Conservation (phyloP, 495 filamentous ascomycete species). For the Neurospora sublineolata region DNA sequence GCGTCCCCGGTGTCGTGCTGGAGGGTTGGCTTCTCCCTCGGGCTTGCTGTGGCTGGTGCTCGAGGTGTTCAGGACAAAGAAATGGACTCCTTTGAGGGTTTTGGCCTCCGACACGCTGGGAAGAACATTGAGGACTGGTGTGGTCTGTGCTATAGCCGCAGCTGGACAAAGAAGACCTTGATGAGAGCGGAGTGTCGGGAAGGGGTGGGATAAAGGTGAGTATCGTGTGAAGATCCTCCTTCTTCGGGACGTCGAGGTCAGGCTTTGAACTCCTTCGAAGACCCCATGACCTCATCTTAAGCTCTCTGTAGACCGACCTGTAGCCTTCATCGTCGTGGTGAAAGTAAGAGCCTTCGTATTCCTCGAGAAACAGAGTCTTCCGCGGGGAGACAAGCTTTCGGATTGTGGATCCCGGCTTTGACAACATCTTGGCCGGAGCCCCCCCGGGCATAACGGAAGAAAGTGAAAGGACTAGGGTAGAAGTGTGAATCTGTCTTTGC, state of each 20-base stretch:
- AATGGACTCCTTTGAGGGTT: conserved; percentile 18
- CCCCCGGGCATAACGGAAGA: background rate
- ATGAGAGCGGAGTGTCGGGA: conserved; percentile 36
- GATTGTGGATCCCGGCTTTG: conserved; percentile 33
- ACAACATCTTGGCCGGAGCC: conserved; percentile 26
- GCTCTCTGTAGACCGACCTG: conserved; percentile 10
- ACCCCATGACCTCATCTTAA: conserved; percentile 20
- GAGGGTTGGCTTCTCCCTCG: conserved; percentile 7
- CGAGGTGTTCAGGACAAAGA: conserved; percentile 15
- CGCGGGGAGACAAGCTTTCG: conserved; percentile 31
- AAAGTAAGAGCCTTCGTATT: conserved; percentile 20
- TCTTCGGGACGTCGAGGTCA: conserved; percentile 27
- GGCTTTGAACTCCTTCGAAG: conserved; percentile 22
- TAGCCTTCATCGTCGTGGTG: conserved; percentile 17
- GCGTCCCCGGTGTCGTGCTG: background rate
- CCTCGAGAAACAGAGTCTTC: conserved; percentile 19
- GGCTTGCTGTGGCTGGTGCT: conserved; percentile 5
- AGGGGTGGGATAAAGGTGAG: conserved; percentile 28
- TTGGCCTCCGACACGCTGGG: conserved; percentile 8
- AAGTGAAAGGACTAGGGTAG: background rate
- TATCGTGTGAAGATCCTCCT: conserved; percentile 30
- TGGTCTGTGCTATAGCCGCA: conserved; percentile 21
- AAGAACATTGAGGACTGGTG: conserved; percentile 14
- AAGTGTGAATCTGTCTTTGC: conserved; percentile 3
- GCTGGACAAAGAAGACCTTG: conserved; percentile 36